These are phyloP conservation scores for Botrytis medusae DNA, from an alignment of 2,329 filamentous ascomycete genomes.

Conservation along the genomic window DNA sequence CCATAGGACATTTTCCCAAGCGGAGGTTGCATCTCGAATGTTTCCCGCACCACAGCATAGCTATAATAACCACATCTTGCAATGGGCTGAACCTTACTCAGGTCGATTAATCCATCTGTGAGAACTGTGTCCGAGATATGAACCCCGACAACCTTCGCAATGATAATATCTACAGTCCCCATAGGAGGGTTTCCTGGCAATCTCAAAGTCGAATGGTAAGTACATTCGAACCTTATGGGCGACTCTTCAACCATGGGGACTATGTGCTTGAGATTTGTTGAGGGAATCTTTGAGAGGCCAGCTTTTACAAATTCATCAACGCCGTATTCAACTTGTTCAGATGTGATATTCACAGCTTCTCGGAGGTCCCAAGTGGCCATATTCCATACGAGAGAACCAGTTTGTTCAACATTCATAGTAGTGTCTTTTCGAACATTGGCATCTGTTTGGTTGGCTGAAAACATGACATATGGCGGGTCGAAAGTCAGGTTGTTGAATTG, in stretches of 20 bases:
- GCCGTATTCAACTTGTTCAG: conserved; percentile 49
- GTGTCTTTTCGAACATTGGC: conserved; percentile 53
- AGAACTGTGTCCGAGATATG: conserved; percentile 56
- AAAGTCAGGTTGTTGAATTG: conserved; percentile 66
- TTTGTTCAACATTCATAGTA: conserved; percentile 55
- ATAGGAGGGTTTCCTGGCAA: conserved; percentile 57
- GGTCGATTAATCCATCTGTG: conserved; percentile 55
- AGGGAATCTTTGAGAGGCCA: conserved; percentile 50
- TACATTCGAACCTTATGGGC: conserved; percentile 61
- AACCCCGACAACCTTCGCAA: conserved; percentile 56
- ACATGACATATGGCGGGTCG: conserved; percentile 63
- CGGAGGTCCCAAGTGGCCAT: conserved; percentile 57
- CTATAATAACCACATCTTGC: conserved; percentile 61
- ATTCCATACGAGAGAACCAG: conserved; percentile 59
- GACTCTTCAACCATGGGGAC: conserved; percentile 54
- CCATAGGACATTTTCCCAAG: conserved; percentile 40
- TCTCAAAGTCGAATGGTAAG: conserved; percentile 54
- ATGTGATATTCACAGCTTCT: conserved; percentile 55
- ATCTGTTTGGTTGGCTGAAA: conserved; percentile 56
- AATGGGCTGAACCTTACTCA: conserved; percentile 57
- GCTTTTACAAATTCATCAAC: conserved; percentile 56
- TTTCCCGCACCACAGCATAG: conserved; percentile 55
- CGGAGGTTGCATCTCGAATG: conserved; percentile 59
- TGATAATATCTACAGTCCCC: conserved; percentile 55
- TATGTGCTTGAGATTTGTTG: conserved; percentile 40